Evolutionary conservation across 768 basidiomycete genomes (phyloP), one percentile per base, ranked within the genome.

Genomic region (Lentinula edodes): DNA sequence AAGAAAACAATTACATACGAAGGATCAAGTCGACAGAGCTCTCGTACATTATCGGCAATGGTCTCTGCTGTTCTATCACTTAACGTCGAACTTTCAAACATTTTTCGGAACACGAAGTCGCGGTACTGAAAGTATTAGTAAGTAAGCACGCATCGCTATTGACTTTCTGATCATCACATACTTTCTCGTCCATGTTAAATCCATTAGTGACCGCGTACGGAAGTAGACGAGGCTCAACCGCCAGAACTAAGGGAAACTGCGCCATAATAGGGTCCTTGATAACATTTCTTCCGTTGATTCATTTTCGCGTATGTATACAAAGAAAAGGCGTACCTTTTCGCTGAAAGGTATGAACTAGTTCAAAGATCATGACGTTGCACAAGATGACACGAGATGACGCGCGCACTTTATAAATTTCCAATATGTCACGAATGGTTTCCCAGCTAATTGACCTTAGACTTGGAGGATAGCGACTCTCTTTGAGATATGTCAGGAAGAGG

Each of bases 61-160:
- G 89, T 88, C 41, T 85, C 81, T 12, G 81, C 75, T 45, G 80
- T 78, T 28, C 78, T 77, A 16, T 85, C 86, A 61, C 78, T 80
- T 20, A 80, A 74, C 23, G 70, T 66, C 1, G 79, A 66, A 63
- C 84, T 83, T 71, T 90, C 88, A 64, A 91, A 91, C 83, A 91
- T 91, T 71, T 90, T 90, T 52, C 90, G 87, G 70, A 92, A 91
- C n/a, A 92, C 85, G 66, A 91, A 92, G 69, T 91, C 86, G 51
- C 89, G 88, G 70, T 91, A 90, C 89, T 91, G 63, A 38, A 59
- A 36, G 3, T 34, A 64, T 62, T 51, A 41, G 23, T 58, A 20
- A 60, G 45, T 28, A 3, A 35, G 23, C 8, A 48, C 59, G 32
- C 54, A 35, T 42, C 54, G 45, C 61, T 51, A 63, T 54, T 13